Conservation (phyloP, 345 rosid genomes). For the Bretschneidera sinensis region DNA sequence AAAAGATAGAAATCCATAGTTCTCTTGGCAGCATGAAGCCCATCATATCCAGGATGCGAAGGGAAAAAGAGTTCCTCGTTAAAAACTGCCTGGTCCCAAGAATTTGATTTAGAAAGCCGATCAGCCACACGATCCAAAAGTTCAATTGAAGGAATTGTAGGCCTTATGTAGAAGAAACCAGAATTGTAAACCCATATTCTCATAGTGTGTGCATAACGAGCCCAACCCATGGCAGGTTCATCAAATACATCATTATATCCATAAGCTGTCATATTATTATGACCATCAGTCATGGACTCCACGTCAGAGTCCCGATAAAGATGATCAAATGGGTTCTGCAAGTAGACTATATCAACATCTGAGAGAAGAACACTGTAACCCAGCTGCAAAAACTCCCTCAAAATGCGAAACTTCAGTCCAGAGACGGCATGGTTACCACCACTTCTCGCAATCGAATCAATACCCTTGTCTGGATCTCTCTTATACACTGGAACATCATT, state of each 20-base stretch:
- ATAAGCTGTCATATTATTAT: slow-evolving; percentile 74
- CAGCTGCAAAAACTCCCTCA: slow-evolving; percentile 92
- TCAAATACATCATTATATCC: slow-evolving; percentile 87
- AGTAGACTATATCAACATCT: slow-evolving; percentile 79
- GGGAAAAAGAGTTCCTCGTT: slow-evolving; percentile 91
- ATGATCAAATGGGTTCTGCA: slow-evolving; percentile 86
- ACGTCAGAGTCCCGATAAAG: slow-evolving; percentile 86
- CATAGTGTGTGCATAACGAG: slow-evolving; percentile 96
- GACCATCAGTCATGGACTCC: slow-evolving; percentile 96
- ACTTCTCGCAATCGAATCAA: slow-evolving; percentile 64
- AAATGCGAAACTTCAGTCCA: slow-evolving; percentile 81
- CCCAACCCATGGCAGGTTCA: slow-evolving; percentile 97
- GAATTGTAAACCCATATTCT: slow-evolving; percentile 98
- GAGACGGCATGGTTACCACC: slow-evolving; percentile 97
- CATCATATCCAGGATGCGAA: slow-evolving; percentile 80
- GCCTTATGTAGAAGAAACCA: slow-evolving; percentile 89
- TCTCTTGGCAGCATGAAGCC: slow-evolving; percentile 83
- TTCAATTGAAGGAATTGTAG: slow-evolving; percentile 81
- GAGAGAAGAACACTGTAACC: slow-evolving; percentile 95
- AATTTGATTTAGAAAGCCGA: slow-evolving; percentile 49
- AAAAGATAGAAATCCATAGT: slow-evolving; percentile 81
- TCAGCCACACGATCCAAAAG: slow-evolving; percentile 88
- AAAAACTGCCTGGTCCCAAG: slow-evolving; percentile 98
- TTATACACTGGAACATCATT: slow-evolving; percentile 74
- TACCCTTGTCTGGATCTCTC: slow-evolving; percentile 69